Base-by-base conservation (phyloP, 1,284 basidiomycete species). In the Ganoderma boninense region DNA sequence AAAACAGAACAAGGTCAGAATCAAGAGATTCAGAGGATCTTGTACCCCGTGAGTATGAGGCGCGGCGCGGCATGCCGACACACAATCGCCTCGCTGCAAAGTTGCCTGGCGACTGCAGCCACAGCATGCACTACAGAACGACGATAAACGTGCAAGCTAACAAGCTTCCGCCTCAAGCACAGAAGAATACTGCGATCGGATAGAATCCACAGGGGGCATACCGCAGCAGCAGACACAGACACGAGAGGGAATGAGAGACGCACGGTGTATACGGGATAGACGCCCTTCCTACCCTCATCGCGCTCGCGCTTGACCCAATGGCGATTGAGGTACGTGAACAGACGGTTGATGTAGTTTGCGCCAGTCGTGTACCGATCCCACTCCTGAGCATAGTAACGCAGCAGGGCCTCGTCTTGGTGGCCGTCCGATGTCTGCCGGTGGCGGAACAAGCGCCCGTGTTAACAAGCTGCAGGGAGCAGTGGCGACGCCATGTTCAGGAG, bases 281-380 rank as follows among this genome's bases (percentile, higher is more conserved):
- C 94, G 65, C 94, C 93, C 83, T 97, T 99, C 78, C 96, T 90
- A 6, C 98, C 98, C 80, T 99, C 97, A 77, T 99, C 98, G 80
- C 97, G 93, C 81, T 99, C 97, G 60, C 97, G 91, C 84, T 98
- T 98, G 63, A 99, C 97, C 98, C 98, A 99, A 83, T 99, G 97
- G 70, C 97, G 95, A 81, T 99, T 99, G 71, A 99, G 90, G 83
- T 99, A 99, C 26, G 95, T 94, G 85, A 99, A 99, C 56, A 99
- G 84, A 71, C 97, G 92, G 79, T 98, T 97, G 79, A 99, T 93
- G 81, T 97, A 99, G 81, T 95, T 96, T 11, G 97, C 97, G 69
- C 97, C 97, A 0, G 92, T 96, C 0, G 97, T 99, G 84, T 98
- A 99, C 56, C 96, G 89, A 79, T 97, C 94, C 97, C 98, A 99